Base-by-base conservation (phyloP, 345 rosid genomes). In the Sisymbrium irio region DNA sequence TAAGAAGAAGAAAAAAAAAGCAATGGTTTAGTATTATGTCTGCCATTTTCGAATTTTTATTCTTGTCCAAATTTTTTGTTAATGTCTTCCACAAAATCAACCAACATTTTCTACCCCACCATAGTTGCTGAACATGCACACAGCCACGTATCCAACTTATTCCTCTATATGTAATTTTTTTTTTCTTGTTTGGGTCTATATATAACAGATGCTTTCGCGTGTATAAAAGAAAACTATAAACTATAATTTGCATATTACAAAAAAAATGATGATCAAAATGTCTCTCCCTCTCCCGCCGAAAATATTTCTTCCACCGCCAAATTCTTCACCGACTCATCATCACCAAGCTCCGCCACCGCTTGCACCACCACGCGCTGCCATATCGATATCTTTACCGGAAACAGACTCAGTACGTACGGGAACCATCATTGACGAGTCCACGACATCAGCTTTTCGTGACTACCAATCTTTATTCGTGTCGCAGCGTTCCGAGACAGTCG, bases 391-490 rank as follows among this genome's bases (percentile, higher is more conserved):
- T 2, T 46, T 77, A 32, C 82, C 88, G 9, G 81, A 69, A 44
- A 67, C 62, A 22, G 69, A 70, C 50, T 53, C 77, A 18, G 67
- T 44, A 39, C 67, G 53, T 32, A 49, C 62, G 30, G 25, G 41
- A 58, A 27, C 68, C 0, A 19, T 18, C 71, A 5, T 9, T 13
- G 59, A 60, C 13, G 96, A 91, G 17, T 62, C 82, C 1, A 53
- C 81, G 46, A 77, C 25, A 69, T 79, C 94, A 3, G 94, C 92
- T 9, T 93, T 86, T 60, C 90, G 92, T 82, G 98, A 91, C 82
- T 93, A 93, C 76, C 97, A 93, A 41, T 86, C 88, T 69, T 62
- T 93, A 35, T 91, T 89, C 47, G 46, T 88, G n/a, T 91, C 97
- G 0, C 98, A 91, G 19, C 88, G 97, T 1, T 70, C 86, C 0